Evolutionary conservation across 2,329 filamentous ascomycete species (phyloP), one percentile per base, ranked within the genome.

Genomic region (Lachnellula cervina): DNA sequence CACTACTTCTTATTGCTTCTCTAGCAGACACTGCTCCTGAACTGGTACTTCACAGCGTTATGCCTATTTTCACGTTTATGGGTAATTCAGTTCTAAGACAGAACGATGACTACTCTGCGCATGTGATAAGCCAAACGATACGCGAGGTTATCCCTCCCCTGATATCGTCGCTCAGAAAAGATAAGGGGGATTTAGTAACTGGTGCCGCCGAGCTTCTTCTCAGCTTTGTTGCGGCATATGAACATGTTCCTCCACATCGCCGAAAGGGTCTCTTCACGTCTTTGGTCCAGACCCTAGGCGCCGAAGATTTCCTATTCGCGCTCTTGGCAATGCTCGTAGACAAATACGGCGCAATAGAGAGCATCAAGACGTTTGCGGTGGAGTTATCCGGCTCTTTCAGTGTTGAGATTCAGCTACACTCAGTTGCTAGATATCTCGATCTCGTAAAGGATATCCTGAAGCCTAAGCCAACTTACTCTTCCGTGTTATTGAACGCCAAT

Each of bases 31-130:
- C 92, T 63, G 90, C 90, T 0, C 94, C 95, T 0, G 92, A 96
- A 70, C 77, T 96, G 48, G 90, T 99, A 3, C 79, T 99, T 55
- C 93, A 99, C 73, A 97, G 91, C 64, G 90, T 99, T 52, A 99
- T 99, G 94, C 94, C 94, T 13, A 93, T 99, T 51, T 99, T 99
- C 74, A 97, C 94, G 0, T 97, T 97, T 70, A 97, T 97, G 87
- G 91, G 93, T 43, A 88, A 87, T 44, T 96, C 90, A 3, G 87
- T 97, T 19, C 80, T 99, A 49, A 86, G 89, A 49, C 93, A 97
- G 73, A 90, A 90, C 64, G 95, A 99, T 66, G 93, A 97, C 65
- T 97, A 97, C 74, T 97, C 94, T 21, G 91, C 92, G 13, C 90
- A 96, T 70, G 93, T 99, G 34, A 93, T 97, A 56, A 90, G 95